These are phyloP conservation scores for Lachnellula subtilissima DNA, from an alignment of 2,329 filamentous ascomycete species.

Conservation along the genomic window DNA sequence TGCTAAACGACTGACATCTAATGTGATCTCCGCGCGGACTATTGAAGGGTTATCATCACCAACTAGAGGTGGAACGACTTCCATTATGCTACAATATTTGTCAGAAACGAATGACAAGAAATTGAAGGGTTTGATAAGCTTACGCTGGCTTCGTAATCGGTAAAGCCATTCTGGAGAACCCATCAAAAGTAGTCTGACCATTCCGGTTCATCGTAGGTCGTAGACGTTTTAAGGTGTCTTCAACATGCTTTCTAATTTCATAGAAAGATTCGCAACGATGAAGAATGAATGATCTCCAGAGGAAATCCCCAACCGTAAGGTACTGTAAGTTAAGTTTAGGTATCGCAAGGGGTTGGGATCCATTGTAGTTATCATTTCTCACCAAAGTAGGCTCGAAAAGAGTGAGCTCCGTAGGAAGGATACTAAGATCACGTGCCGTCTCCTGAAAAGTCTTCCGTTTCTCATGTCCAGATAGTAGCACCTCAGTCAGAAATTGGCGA, in stretches of 20 bases:
- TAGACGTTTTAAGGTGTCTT: slow-evolving; percentile 73
- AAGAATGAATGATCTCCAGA: slow-evolving; percentile 90
- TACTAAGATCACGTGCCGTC: slow-evolving; percentile 60
- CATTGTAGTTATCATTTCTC: slow-evolving; percentile 82
- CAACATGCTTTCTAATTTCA: slow-evolving; percentile 85
- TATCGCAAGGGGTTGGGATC: slow-evolving; percentile 78
- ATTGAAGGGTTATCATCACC: slow-evolving; percentile 78
- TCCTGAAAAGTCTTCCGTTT: slow-evolving; percentile 80
- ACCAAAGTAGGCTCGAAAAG: slow-evolving; percentile 77
- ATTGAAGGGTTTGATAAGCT: slow-evolving; percentile 11
- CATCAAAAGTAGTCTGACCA: slow-evolving; percentile 69
- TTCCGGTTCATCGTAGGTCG: slow-evolving; percentile 61
- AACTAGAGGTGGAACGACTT: slow-evolving; percentile 77
- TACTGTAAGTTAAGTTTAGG: slow-evolving; percentile 97
- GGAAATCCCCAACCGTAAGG: slow-evolving; percentile 86
- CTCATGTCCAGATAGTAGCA: slow-evolving; percentile 71
- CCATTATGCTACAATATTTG: slow-evolving; percentile 55
- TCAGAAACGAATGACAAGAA: slow-evolving; percentile 16
- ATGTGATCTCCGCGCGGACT: slow-evolving; percentile 77
- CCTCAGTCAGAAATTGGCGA: slow-evolving; percentile 63
- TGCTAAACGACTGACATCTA: slow-evolving; percentile 77
- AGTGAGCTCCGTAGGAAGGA: slow-evolving; percentile 77
- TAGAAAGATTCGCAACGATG: slow-evolving; percentile 92
- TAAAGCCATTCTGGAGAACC: slow-evolving; percentile 88
- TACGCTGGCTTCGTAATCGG: slow-evolving; percentile 74